Evolutionary conservation across 305 asterid genomes (phyloP).

Genomic region (Fraxinus angustifolia): DNA sequence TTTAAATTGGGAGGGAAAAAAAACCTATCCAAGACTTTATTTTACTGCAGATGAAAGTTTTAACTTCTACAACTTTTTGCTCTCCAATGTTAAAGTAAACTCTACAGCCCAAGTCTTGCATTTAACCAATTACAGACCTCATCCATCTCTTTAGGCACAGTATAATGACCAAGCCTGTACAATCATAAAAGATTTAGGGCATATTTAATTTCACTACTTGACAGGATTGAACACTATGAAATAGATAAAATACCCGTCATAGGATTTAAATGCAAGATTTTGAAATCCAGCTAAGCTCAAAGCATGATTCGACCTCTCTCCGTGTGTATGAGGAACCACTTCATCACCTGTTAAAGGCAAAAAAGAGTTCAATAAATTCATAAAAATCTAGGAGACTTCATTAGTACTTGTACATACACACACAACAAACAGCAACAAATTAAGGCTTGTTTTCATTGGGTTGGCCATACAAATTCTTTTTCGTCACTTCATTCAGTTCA

Average conservation of each 20-base stretch:
- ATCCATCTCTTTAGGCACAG: conserved; percentile 96
- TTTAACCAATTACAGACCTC: conserved; percentile 78
- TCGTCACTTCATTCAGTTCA: neutral
- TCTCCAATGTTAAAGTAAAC: neutral
- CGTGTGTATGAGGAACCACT: conserved; percentile 72
- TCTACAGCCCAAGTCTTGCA: conserved; percentile 22
- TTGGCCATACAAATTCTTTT: neutral
- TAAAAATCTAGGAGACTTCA: neutral
- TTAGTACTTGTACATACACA: neutral
- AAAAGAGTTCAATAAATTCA: neutral
- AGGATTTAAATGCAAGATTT: conserved; percentile 61
- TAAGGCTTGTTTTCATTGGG: neutral
- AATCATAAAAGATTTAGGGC: conserved; percentile 7
- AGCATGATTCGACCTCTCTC: conserved; percentile 72
- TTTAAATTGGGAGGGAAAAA: neutral
- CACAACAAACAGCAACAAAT: neutral
- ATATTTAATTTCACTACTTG: neutral
- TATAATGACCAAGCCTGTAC: conserved; percentile 89
- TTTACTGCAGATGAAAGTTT: conserved; percentile 24
- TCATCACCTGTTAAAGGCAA: conserved; percentile 65
- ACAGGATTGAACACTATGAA: neutral
- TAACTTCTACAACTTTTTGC: conserved; percentile 29
- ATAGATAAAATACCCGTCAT: conserved; percentile 63
- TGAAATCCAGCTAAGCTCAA: conserved; percentile 83
- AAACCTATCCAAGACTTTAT: conserved; percentile 20